Conservation (phyloP, 805 yeast species). For the Blastobotrys peoriensis region DNA sequence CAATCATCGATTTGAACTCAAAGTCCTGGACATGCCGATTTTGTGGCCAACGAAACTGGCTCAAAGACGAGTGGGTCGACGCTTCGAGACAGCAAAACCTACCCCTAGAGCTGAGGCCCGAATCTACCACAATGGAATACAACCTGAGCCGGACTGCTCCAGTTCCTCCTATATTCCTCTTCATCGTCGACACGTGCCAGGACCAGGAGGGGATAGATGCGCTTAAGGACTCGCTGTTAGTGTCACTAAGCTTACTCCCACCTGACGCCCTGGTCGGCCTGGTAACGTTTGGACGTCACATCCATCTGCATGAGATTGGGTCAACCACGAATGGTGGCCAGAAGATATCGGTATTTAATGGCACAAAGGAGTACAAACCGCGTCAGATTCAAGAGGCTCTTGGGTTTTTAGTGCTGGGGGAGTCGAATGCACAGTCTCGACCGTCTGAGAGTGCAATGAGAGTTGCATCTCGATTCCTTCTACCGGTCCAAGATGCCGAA, state of each 20-base stretch:
- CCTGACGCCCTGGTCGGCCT: slow-evolving; percentile 84
- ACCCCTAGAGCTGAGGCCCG: slow-evolving; percentile 69
- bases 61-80: slow-evolving; percentile 39
- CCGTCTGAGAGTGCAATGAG: slow-evolving; percentile 7
- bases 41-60: slow-evolving; percentile 68
- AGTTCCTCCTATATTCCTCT: slow-evolving; percentile 80
- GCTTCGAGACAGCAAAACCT: slow-evolving; percentile 30
- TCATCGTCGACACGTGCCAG: slow-evolving; percentile 82
- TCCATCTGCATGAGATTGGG: slow-evolving; percentile 78
- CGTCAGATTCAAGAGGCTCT: slow-evolving; percentile 53
- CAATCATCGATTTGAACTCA: slow-evolving; percentile 63
- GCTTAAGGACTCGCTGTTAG: slow-evolving; percentile 70
- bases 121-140: slow-evolving; percentile 76
- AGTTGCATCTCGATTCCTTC: slow-evolving; percentile 46
- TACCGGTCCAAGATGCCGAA: slow-evolving; percentile 68
- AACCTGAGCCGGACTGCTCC: slow-evolving; percentile 70
- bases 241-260: slow-evolving; percentile 74
- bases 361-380: slow-evolving; percentile 68
- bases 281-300: slow-evolving; percentile 85
- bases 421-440: slow-evolving; percentile 18
- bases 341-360: slow-evolving; percentile 62
- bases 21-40: slow-evolving; percentile 81
- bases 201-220: slow-evolving; percentile 80
- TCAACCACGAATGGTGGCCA: slow-evolving; percentile 57
- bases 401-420: slow-evolving; percentile 33